Evolutionary conservation across 1,284 basidiomycete genomes (phyloP).

Genomic region (Porogramme epimiltina): DNA sequence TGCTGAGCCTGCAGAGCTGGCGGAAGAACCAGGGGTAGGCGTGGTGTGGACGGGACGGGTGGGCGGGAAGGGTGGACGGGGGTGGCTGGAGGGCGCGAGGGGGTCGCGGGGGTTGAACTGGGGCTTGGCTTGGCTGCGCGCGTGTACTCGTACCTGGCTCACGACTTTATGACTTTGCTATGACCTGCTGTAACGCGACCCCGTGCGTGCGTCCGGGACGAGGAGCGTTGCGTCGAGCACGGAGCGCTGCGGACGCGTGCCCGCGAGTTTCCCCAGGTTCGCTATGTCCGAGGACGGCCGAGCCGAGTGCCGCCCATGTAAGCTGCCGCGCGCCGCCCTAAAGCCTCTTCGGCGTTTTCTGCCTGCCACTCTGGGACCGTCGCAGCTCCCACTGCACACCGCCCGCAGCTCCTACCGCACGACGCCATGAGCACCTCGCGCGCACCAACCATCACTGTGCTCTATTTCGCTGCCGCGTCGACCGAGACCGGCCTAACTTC

Average conservation of each 20-base stretch:
- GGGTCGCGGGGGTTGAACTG: not conserved
- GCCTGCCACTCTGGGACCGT: no score
- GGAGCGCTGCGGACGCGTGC: no score
- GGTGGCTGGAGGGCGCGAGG: not conserved
- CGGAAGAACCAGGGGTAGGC: conserved; percentile 47
- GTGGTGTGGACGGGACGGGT: not conserved
- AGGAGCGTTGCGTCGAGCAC: no score
- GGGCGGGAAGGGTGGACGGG: not conserved
- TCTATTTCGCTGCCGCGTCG: conserved; percentile 81
- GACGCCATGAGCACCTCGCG: not conserved
- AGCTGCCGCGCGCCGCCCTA: no score
- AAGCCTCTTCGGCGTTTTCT: no score
- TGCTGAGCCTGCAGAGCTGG: conserved; percentile 77
- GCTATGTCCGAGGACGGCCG: no score
- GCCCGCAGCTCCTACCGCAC: not conserved
- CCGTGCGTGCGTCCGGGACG: no score
- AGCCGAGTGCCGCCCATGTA: no score
- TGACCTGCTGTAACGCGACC: no score
- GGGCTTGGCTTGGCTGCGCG: not conserved
- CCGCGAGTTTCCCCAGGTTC: no score
- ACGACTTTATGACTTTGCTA: no score
- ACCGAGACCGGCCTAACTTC: conserved; percentile 61
- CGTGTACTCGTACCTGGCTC: not conserved
- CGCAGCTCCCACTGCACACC: no score
- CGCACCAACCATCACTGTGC: conserved; percentile 51